These are phyloP conservation scores for Pisolithus thermaeus DNA, from an alignment of 1,284 basidiomycete genomes.

Conservation along the genomic window DNA sequence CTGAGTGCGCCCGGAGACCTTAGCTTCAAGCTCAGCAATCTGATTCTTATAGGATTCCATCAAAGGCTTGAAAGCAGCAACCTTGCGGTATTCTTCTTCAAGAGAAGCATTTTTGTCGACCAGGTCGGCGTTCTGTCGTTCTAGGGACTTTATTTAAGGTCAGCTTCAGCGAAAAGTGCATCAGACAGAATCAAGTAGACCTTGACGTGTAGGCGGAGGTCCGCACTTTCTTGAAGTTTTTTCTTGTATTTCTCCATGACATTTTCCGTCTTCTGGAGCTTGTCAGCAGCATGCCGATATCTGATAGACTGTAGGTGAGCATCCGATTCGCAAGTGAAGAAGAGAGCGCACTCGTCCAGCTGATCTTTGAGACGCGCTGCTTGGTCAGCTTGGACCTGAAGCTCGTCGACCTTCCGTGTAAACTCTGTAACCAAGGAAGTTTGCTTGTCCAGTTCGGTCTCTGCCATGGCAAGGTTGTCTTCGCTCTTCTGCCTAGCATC, in stretches of 20 bases:
- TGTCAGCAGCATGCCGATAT: slow-evolving; percentile 86
- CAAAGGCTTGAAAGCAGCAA: slow-evolving; percentile 80
- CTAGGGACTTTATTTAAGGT: slow-evolving; percentile 54
- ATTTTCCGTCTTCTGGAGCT: slow-evolving; percentile 89
- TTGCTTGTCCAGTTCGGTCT: slow-evolving; percentile 77
- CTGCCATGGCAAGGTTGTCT: slow-evolving; percentile 76
- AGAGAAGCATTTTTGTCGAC: slow-evolving; percentile 88
- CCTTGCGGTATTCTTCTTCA: slow-evolving; percentile 87
- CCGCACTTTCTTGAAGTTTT: slow-evolving; percentile 92
- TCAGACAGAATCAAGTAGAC: slow-evolving; percentile 33
- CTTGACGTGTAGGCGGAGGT: slow-evolving; percentile 82
- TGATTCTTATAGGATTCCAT: slow-evolving; percentile 93
- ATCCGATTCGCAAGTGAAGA: background rate
- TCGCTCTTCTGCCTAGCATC: slow-evolving; percentile 79
- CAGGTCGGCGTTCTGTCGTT: slow-evolving; percentile 88
- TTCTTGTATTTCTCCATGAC: slow-evolving; percentile 99
- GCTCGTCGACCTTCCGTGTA: slow-evolving; percentile 74
- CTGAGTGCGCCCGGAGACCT: slow-evolving; percentile 55
- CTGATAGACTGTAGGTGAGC: slow-evolving; percentile 34
- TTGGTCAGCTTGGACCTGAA: slow-evolving; percentile 75
- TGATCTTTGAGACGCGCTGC: slow-evolving; percentile 83
- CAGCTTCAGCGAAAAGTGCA: slow-evolving; percentile 3
- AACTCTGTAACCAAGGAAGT: slow-evolving; percentile 63
- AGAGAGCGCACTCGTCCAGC: slow-evolving; percentile 75
- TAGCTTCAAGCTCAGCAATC: slow-evolving; percentile 76